These are phyloP conservation scores for Ajuga reptans DNA, from an alignment of 305 asterid genomes.

Conservation along the genomic window DNA sequence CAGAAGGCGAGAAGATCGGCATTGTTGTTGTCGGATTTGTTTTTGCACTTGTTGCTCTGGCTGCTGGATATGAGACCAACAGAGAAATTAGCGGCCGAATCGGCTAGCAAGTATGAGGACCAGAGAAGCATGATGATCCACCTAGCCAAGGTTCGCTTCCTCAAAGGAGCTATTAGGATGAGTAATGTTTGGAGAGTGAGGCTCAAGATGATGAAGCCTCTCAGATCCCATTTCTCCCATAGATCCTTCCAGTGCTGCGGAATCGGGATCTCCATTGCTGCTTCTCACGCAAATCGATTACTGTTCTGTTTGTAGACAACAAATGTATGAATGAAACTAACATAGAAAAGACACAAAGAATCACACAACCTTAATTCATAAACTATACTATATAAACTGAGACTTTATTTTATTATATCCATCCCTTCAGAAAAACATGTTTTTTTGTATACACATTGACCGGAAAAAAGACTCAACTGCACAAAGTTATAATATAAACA, in stretches of 20 bases:
- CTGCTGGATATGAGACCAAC: slow-evolving; percentile 43
- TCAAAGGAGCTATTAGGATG: slow-evolving; percentile 34
- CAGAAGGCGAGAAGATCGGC: slow-evolving; percentile 41
- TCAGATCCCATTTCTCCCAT: slow-evolving; percentile 43
- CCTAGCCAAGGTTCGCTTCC: slow-evolving; percentile 26
- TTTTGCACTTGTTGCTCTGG: slow-evolving; percentile 15
- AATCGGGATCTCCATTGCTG: background rate
- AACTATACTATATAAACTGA: background rate
- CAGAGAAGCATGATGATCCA: slow-evolving; percentile 34
- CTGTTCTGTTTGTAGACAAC: background rate
- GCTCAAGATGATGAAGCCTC: slow-evolving; percentile 36
- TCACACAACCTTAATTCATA: too few species aligned
- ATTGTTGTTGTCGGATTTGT: background rate
- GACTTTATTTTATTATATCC: too few species aligned
- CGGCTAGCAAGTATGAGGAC: slow-evolving; percentile 44
- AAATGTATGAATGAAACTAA: background rate
- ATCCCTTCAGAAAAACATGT: too few species aligned
- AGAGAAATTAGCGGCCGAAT: slow-evolving; percentile 41
- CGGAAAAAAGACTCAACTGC: too few species aligned
- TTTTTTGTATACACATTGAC: too few species aligned
- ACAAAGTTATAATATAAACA: background rate
- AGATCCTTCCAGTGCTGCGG: slow-evolving; percentile 25
- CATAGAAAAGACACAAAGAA: too few species aligned
- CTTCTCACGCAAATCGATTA: background rate
- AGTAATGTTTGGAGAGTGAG: slow-evolving; percentile 35